phyloP scores from a whole-genome alignment of 805 yeast genomes.

The Blastobotrys chiropterorum region DNA sequence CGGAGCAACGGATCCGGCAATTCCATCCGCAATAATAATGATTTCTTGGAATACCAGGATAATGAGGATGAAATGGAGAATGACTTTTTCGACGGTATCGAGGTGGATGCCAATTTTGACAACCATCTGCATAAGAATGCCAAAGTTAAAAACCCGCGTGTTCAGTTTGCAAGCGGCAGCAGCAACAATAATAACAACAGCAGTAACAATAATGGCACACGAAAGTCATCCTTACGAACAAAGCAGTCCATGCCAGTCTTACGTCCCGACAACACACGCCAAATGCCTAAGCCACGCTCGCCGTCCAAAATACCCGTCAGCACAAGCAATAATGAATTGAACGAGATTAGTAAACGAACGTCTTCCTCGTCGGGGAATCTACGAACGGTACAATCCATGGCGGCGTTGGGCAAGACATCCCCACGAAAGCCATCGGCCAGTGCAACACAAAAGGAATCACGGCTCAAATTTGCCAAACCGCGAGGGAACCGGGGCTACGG shows the following conservation, averaged over 20 bases:
- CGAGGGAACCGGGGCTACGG: slow-evolving; percentile 14
- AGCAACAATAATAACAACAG: background rate
- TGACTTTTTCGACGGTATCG: slow-evolving; percentile 19
- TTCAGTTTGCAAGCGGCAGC: background rate
- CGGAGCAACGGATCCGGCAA: slow-evolving; percentile 15
- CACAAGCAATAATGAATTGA: background rate
- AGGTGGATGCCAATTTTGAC: slow-evolving; percentile 10
- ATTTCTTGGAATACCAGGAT: background rate
- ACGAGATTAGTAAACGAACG: background rate
- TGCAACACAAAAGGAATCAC: background rate
- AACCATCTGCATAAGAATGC: slow-evolving; percentile 11
- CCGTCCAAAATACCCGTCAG: background rate
- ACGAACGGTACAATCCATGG: slow-evolving; percentile 21
- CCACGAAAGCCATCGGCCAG: slow-evolving; percentile 1
- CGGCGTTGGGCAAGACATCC: slow-evolving; percentile 7
- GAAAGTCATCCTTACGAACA: background rate
- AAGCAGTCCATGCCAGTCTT: slow-evolving; percentile 15
- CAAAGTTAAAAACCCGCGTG: slow-evolving; percentile 8
- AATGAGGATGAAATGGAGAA: slow-evolving; percentile 8
- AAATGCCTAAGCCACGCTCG: background rate
- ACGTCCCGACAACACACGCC: background rate
- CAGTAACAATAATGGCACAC: background rate
- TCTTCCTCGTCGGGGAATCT: slow-evolving; percentile 3
- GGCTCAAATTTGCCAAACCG: slow-evolving; percentile 8
- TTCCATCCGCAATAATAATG: background rate